Evolutionary conservation across 805 yeast genomes (phyloP), one percentile per base, ranked within the genome.

Genomic region (Groenewaldozyma tartarivorans): DNA sequence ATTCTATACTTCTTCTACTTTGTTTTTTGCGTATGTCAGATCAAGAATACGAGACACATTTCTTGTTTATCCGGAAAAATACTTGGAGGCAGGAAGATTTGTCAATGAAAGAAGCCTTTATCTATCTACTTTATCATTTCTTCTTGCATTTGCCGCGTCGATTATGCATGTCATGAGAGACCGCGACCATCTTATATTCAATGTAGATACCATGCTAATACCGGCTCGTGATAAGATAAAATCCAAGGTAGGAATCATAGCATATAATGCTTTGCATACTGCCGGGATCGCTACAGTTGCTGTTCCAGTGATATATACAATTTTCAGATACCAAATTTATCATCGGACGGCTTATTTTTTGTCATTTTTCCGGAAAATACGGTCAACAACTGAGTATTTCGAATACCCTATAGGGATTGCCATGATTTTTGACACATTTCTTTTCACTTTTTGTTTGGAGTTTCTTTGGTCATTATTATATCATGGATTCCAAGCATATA

Each of bases 401-500:
- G 41, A 42, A 7, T 49, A 49, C 6, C 54, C 54, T 4, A 21
- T 49, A n/a, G 34, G 44, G 4, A 30, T 50, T 16, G 27, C 35
- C 3, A 35, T 50, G 39, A 16, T 48, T 3, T 32, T 42, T 30
- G 36, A 37, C 20, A 41, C 46, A 1, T 24, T 47, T 6, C 26
- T 42, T 4, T 26, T 41, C n/a, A 46, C 52, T 16, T 38, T 50
- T 6, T 35, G 52, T 2, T 40, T 55, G 5, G 26, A 49, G 4
- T 31, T 49, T 11, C 33, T 47, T 3, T 59, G 63, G 61, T 49
- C 43, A 19, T 37, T 54, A 17, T 44, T 54, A 5, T 52, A 58
- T 44, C 38, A 53, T 29, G 49, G 51, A 39, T 57, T 54, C 41
- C 43, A 52, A 19, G 46, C 56, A 18, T 66, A 61, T 44, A 41